phyloP scores from a whole-genome alignment of 2,329 filamentous ascomycete genomes.

The Pezicula rhizophila region DNA sequence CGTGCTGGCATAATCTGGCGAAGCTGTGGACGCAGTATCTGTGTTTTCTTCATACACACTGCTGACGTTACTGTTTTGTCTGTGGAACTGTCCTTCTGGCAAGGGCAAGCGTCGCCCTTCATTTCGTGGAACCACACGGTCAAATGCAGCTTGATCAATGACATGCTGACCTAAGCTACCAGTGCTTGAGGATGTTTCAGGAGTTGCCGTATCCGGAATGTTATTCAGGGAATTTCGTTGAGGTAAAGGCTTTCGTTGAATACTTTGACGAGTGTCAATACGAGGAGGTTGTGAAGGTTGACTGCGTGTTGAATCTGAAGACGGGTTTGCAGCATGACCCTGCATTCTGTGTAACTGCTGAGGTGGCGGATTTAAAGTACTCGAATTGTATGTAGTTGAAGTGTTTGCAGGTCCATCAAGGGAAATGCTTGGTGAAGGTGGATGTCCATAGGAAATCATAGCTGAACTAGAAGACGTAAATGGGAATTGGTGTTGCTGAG shows the following conservation, averaged over 20 bases:
- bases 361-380: slow-evolving; percentile 2
- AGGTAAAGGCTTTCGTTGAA: slow-evolving; percentile 47
- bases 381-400: slow-evolving; percentile 6
- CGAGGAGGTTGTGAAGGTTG: slow-evolving; percentile 12
- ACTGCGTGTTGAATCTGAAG: slow-evolving; percentile 17
- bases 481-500: slow-evolving; percentile 11
- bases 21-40: slow-evolving; percentile 53
- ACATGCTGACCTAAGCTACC: slow-evolving; percentile 34
- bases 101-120: slow-evolving; percentile 6
- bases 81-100: slow-evolving; percentile 23
- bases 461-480: slow-evolving; percentile 4
- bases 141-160: slow-evolving; percentile 44
- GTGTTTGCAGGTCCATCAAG: slow-evolving; percentile 3
- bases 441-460: neutral
- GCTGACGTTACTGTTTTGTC: slow-evolving; percentile 31
- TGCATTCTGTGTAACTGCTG: slow-evolving; percentile 2
- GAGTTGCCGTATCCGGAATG: slow-evolving; percentile 33
- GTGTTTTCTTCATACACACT: slow-evolving; percentile 45
- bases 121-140: slow-evolving; percentile 23
- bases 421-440: too few species aligned
- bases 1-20: slow-evolving; percentile 73
- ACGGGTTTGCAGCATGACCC: slow-evolving; percentile 14
- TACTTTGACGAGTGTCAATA: slow-evolving; percentile 36
- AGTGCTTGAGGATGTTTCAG: slow-evolving; percentile 31
- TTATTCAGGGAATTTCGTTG: slow-evolving; percentile 31